Base-by-base conservation (phyloP, 257 asterid genomes). In the Solanum lycopersicoides region DNA sequence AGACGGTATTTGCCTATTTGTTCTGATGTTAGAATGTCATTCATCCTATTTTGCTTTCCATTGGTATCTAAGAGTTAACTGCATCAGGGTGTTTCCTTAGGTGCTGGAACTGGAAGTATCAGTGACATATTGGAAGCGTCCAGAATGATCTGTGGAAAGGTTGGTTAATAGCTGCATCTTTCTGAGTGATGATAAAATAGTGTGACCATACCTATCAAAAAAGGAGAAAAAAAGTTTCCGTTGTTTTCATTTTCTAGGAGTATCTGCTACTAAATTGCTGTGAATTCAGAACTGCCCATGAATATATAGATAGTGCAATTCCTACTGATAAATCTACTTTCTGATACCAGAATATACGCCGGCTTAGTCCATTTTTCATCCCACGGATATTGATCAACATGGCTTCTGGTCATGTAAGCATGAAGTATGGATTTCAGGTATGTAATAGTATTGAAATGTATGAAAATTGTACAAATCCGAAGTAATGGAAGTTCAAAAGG, bases 361-460 rank as follows among this genome's bases (percentile, higher is more conserved):
- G 97, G 80, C 95, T 97, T 85, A 97, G 99, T 92, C 99, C 99
- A 83, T 97, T 95, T 95, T 95, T 97, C 88, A 91, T 97, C 88
- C 99, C 99, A 35, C 92, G 99, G 88, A 97, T 97, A 93, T 93
- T 97, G 87, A 95, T 97, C 89, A 97, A 97, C 92, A 95, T 97
- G 99, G 99, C 99, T 68, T 93, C 99, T 86, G 98, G 99, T 84
- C 99, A 97, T 89, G 98, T 97, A 83, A 97, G 99, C 93, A 97
- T 97, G 96, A 95, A 91, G 89, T 96, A 97, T 84, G 99, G 99
- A 45, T 97, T 97, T 90, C 98, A 93, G 96, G 99, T 96, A 89
- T 79, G 90, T 82, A 69, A 60, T 34, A 59, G 60, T 60, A 34
- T 30, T 9, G 45, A 82, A 47, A 47, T 82, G 85, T 30, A 82